A percentile compares a stretch with the other conserved stretches of the same genome.
phyloP scores from a whole-genome alignment of 2,329 filamentous ascomycete genomes.

The Epichloe aotearoae region DNA sequence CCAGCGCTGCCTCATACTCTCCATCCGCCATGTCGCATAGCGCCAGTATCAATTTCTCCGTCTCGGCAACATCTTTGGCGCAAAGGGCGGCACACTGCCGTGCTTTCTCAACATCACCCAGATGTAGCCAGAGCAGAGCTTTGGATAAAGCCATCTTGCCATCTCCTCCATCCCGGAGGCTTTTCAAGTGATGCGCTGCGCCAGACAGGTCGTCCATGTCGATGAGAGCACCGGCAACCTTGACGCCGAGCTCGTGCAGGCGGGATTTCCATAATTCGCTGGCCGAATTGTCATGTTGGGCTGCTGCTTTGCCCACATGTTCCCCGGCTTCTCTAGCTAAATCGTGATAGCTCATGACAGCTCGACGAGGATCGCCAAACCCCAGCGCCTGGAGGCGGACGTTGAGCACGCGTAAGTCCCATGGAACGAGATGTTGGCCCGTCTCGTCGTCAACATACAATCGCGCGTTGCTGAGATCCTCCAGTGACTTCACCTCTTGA shows the following conservation, averaged over 20 bases:
- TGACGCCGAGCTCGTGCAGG: conserved; percentile 60
- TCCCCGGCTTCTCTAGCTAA: conserved; percentile 64
- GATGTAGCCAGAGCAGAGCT: conserved; percentile 60
- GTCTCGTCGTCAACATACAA: conserved; percentile 43
- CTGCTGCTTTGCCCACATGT: conserved; percentile 36
- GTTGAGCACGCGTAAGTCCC: conserved; percentile 71
- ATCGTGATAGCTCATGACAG: conserved; percentile 84
- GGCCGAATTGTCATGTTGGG: conserved; percentile 36
- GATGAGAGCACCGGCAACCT: conserved; percentile 52
- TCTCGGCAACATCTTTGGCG: conserved; percentile 18
- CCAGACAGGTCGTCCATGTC: conserved; percentile 83
- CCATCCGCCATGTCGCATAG: conserved; percentile 70
- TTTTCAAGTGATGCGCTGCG: conserved; percentile 59
- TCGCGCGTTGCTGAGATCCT: conserved; percentile 43
- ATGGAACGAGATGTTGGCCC: conserved; percentile 61
- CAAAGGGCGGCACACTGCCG: conserved; percentile 33
- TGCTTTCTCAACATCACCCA: conserved; percentile 65
- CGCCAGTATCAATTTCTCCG: conserved; percentile 44
- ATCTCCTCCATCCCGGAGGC: conserved; percentile 31
- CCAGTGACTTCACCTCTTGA: conserved; percentile 51
- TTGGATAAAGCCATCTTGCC: conserved; percentile 33
- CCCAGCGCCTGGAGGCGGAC: conserved; percentile 77
- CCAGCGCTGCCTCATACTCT: conserved; percentile 50
- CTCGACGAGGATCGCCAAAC: conserved; percentile 70
- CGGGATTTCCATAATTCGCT: conserved; percentile 56